Evolutionary conservation across 805 yeast species (phyloP).

Genomic region (Kodamaea fukazawae): DNA sequence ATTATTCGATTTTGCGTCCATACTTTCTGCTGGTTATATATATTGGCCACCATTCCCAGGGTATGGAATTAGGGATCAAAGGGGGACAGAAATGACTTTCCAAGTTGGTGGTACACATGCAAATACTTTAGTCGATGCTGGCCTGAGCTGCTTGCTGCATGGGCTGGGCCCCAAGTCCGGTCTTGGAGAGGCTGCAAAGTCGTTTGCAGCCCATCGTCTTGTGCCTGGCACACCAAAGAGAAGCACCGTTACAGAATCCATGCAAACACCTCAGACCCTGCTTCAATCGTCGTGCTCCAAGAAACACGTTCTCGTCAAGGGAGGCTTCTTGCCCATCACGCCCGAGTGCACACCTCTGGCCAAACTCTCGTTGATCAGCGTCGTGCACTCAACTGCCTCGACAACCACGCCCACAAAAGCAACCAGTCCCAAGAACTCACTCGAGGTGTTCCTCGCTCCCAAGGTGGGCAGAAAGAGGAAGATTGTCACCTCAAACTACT

Average conservation of each 20-base stretch:
- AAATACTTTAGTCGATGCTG: no score
- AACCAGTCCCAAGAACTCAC: not conserved
- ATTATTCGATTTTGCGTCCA: no score
- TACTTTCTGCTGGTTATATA: no score
- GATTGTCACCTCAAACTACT: slow-evolving; percentile 14
- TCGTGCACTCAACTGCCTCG: not conserved
- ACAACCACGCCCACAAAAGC: not conserved
- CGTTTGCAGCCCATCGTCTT: no score
- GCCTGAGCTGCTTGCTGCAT: no score
- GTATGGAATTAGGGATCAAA: not conserved
- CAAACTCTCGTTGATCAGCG: not conserved
- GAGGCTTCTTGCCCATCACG: slow-evolving; percentile 19
- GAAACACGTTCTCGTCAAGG: not conserved
- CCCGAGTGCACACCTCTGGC: slow-evolving; percentile 35
- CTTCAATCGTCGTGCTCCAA: no score
- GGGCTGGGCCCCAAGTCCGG: no score
- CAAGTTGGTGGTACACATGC: not conserved
- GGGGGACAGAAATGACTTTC: not conserved
- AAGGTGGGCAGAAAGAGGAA: slow-evolving; percentile 15
- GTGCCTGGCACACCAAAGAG: slow-evolving; percentile 8
- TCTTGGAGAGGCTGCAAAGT: no score
- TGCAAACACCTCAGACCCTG: not conserved
- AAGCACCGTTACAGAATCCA: not conserved
- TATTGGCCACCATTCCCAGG: no score
- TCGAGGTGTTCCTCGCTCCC: no score